Evolutionary conservation across 2,329 filamentous ascomycete species (phyloP), one percentile per base, ranked within the genome.

Genomic region (Metarhizium anisopliae): DNA sequence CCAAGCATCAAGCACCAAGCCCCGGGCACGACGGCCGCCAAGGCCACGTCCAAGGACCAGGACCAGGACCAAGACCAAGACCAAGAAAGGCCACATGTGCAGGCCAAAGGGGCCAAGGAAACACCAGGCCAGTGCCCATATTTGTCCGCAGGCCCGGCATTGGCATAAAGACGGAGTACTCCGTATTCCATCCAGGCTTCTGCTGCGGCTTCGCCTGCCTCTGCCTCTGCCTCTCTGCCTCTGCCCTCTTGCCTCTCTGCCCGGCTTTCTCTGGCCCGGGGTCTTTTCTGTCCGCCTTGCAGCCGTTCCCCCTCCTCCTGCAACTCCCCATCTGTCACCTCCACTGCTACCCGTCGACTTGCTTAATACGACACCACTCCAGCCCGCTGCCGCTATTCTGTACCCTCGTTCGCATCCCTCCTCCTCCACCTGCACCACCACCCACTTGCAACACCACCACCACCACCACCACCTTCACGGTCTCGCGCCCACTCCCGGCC

Each of bases 401-500:
- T 45, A 53, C 58, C 58, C 57, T 59, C 38, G 47, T 52, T 57
- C 50, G 56, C 59, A 54, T 58, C 59, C 51, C 56, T 56, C 56
- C 60, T 56, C 58, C 59, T 54, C 56, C 60, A 55, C 51, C 51
- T 56, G 54, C 58, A 60, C 58, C 60, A 60, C 57, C 58, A 62
- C 49, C 58, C 30, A 52, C 42, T 51, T 50, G 52, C 56, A 56
- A 50, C 55, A 59, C 54, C 55, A 58, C 59, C 59, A 59, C 55
- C 60, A 58, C 51, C 55, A 49, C 56, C 49, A 36, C 55, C 40
- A 20, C 25, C 35, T 51, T 51, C 54, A 45, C 47, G 43, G 43
- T 58, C 59, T 56, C 59, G 53, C 58, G 55, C 56, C 57, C 59
- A 58, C 59, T 58, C 58, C 57, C 59, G 57, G 61, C 58, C 60